Percentiles rank a stretch among this genome's conserved stretches.
phyloP scores from a whole-genome alignment of 2,329 filamentous ascomycete genomes.

The Fusarium pseudoanthophilum region DNA sequence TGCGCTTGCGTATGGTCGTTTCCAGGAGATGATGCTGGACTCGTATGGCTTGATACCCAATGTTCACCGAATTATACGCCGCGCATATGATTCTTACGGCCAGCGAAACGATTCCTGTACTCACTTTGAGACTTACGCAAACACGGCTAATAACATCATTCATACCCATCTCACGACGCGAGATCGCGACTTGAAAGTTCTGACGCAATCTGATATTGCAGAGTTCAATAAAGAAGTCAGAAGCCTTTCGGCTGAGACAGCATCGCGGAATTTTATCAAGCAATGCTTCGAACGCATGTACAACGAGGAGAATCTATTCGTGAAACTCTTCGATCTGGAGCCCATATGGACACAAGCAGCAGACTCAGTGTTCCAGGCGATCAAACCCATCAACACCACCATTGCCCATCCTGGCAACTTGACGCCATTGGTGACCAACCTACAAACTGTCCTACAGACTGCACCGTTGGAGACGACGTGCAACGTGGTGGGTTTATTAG shows the following conservation, averaged over 20 bases:
- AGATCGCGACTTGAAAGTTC: constrained; percentile 63
- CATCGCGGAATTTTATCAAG: constrained; percentile 67
- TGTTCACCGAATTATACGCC: constrained; percentile 62
- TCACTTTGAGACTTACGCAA: constrained; percentile 64
- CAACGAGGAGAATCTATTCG: constrained; percentile 64
- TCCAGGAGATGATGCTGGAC: constrained; percentile 67
- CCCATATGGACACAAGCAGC: constrained; percentile 61
- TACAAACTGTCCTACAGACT: constrained; percentile 61
- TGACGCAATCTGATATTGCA: constrained; percentile 65
- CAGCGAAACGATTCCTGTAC: constrained; percentile 54
- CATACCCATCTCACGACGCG: constrained; percentile 63
- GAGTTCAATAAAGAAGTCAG: constrained; percentile 65
- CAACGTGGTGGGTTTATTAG: constrained; percentile 67
- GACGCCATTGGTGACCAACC: constrained; percentile 59
- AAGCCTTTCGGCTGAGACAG: constrained; percentile 62
- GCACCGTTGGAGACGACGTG: constrained; percentile 63
- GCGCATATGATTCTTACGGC: constrained; percentile 64
- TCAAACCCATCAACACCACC: constrained; percentile 61
- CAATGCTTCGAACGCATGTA: constrained; percentile 69
- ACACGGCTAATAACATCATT: constrained; percentile 65
- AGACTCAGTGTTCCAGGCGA: constrained; percentile 61
- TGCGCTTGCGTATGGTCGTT: constrained; percentile 69
- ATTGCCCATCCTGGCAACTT: constrained; percentile 66
- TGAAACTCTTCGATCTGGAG: constrained; percentile 66
- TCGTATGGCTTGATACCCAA: constrained; percentile 67